A percentile compares a stretch with the other conserved stretches of the same genome.
Conservation (phyloP, 148 eudicot genomes). For the Nepenthes gracilis region DNA sequence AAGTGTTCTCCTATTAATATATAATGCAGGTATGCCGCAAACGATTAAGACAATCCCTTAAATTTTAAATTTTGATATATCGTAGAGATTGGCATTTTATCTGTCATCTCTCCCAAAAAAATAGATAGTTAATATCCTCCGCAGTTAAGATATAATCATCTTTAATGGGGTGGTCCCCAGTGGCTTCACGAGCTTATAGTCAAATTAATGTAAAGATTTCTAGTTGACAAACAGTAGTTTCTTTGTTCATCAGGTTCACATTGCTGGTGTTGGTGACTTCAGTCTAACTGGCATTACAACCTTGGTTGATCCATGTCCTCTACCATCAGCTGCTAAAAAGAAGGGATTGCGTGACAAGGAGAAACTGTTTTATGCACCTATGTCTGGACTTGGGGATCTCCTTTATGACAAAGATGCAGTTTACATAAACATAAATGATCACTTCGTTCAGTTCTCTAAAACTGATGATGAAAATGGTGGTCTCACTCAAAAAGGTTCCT, state of each 20-base stretch:
- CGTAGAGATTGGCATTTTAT: too few species aligned
- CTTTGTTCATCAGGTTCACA: constrained; percentile 52
- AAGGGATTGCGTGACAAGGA: constrained; percentile 97
- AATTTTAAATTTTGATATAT: too few species aligned
- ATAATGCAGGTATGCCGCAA: too few species aligned
- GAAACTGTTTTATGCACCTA: constrained; percentile 90
- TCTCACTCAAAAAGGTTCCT: constrained; percentile 32
- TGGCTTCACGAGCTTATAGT: too few species aligned
- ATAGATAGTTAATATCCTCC: too few species aligned
- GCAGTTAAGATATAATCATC: too few species aligned
- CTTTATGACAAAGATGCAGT: constrained; percentile 91
- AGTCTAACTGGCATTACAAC: constrained; percentile 57
- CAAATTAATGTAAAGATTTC: too few species aligned
- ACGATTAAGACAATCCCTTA: too few species aligned
- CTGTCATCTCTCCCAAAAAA: too few species aligned
- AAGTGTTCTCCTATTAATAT: too few species aligned
- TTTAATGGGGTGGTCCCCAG: too few species aligned
- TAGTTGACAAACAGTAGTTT: background rate
- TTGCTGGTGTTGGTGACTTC: constrained; percentile 96
- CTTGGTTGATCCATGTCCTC: constrained; percentile 90
- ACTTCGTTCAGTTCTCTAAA: constrained; percentile 83
- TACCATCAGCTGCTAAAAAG: constrained; percentile 95
- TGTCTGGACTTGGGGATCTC: constrained; percentile 95
- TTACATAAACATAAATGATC: constrained; percentile 79
- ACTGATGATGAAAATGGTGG: constrained; percentile 41